phyloP scores from a whole-genome alignment of 305 asterid genomes.

The Fraxinus ornus region DNA sequence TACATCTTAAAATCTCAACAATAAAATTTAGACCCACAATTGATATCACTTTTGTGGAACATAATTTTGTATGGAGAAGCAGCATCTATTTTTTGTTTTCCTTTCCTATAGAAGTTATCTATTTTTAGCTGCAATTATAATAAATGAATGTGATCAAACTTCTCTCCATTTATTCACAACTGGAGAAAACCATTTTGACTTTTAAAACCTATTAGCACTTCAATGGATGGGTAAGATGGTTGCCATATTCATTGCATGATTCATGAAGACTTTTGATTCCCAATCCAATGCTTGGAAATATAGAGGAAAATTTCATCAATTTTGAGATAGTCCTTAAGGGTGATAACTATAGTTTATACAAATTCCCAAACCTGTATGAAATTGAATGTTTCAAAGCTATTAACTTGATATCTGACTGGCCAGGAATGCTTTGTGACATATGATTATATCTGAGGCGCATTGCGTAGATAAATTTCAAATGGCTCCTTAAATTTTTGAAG shows the following conservation, averaged over 20 bases:
- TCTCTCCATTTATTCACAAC: neutral
- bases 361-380: neutral
- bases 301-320: neutral
- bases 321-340: neutral
- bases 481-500: neutral
- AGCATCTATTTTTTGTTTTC: neutral
- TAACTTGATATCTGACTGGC: neutral
- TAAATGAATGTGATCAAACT: neutral
- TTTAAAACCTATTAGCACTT: neutral
- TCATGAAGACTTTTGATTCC: neutral
- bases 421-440: neutral
- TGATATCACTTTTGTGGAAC: neutral
- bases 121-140: neutral
- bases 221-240: neutral
- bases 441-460: neutral
- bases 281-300: neutral
- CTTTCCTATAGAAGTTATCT: neutral
- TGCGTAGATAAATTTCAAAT: neutral
- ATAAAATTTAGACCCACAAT: neutral
- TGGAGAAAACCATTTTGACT: neutral
- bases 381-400: neutral
- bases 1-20: neutral
- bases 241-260: neutral
- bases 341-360: neutral
- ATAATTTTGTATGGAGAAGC: neutral